Evolutionary conservation across 306 rosid genomes (phyloP), one percentile per base, ranked within the genome.

Genomic region (Macrotyloma uniflorum): DNA sequence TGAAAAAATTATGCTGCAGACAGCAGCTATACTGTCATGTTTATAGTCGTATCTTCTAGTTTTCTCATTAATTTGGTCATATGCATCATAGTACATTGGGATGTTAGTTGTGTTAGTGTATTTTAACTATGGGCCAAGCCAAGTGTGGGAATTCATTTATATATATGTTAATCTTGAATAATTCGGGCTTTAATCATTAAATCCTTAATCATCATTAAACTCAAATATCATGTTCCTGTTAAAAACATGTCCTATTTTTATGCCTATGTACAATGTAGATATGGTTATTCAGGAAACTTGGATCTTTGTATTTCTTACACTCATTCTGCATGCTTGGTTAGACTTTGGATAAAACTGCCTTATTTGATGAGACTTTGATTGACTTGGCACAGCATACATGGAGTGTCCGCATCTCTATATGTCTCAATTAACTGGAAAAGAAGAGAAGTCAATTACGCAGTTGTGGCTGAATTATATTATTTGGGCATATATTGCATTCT

Each of bases 341-440:
- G 63, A 68, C 23, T 28, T 61, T 30, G 68, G 13, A 53, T 51
- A 28, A 67, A 36, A 46, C 14, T 22, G 58, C 22, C 54, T 5
- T 46, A 11, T 58, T 62, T 58, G 67, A 32, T 38, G 74, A 82
- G 74, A 22, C 50, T 76, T 80, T 40, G 70, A 15, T 64, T 62
- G 51, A 23, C 18, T 46, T 32, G 33, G 15, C 30, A 50, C 54
- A 45, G 38, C 42, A 61, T 69, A 16, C 5, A 6, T 67, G 28
- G 38, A 36, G 74, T 47, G 36, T 28, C 35, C 16, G 59, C 61
- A 65, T 1, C 22, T 65, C 62, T 47, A 50, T 42, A 70, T 75
- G 8, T 70, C 69, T 59, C 58, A 47, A 30, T 22, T 33, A 71
- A 70, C 26, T 59, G 45, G 57, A 80, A 67, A 72, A 72, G 70